Conservation (phyloP, 768 basidiomycete species). For the Leccinum uliginosum region DNA sequence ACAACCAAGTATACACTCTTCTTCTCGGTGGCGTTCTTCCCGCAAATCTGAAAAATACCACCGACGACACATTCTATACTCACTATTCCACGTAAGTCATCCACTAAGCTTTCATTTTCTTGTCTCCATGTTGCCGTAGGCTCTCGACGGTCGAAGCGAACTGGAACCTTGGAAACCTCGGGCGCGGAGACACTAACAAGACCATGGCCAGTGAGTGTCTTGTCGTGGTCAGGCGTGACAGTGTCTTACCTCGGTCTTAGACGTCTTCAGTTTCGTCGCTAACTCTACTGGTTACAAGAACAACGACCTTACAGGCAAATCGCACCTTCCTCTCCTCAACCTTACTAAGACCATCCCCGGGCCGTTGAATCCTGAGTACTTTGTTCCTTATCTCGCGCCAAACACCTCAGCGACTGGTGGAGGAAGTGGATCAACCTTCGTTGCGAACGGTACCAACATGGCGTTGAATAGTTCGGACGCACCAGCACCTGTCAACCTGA, state of each 20-base stretch:
- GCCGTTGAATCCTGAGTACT: slow-evolving; percentile 36
- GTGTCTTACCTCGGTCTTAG: slow-evolving; percentile 18
- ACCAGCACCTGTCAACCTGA: slow-evolving; percentile 39
- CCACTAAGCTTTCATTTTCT: neutral
- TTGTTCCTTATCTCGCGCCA: slow-evolving; percentile 41
- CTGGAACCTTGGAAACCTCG: slow-evolving; percentile 56
- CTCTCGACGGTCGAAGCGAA: slow-evolving; percentile 55
- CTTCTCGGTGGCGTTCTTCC: slow-evolving; percentile 46
- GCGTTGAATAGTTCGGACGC: slow-evolving; percentile 26
- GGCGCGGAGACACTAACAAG: slow-evolving; percentile 51
- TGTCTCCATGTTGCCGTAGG: slow-evolving; percentile 7
- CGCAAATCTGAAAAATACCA: slow-evolving; percentile 36
- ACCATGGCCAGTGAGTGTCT: slow-evolving; percentile 15
- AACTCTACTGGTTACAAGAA: slow-evolving; percentile 42
- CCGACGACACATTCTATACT: slow-evolving; percentile 50
- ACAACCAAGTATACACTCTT: slow-evolving; percentile 44
- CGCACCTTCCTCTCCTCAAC: slow-evolving; percentile 36
- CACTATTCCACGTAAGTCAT: slow-evolving; percentile 44
- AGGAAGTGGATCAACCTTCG: slow-evolving; percentile 39
- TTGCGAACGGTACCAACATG: slow-evolving; percentile 28
- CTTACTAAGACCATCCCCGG: slow-evolving; percentile 36
- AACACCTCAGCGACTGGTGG: slow-evolving; percentile 32
- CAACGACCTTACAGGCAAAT: slow-evolving; percentile 26
- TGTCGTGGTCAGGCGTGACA: neutral
- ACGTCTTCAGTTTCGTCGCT: slow-evolving; percentile 52